Conservation (phyloP, 306 rosid species). For the Acacia confusa region DNA sequence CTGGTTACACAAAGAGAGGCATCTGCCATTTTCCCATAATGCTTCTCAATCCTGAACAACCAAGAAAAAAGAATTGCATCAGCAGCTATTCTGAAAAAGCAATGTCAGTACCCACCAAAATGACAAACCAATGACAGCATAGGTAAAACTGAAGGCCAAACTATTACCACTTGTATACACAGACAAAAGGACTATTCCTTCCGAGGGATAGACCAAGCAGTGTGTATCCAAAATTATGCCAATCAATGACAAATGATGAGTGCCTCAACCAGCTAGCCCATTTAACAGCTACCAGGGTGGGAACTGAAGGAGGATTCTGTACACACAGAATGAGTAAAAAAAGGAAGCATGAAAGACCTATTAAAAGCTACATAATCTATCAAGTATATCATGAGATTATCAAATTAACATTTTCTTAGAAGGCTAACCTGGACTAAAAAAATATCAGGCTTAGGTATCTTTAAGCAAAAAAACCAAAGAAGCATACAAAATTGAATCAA, state of each 20-base stretch:
- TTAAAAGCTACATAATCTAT: conserved; percentile 7
- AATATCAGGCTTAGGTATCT: conserved; percentile 77
- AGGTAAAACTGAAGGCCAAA: conserved; percentile 33
- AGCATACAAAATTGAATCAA: conserved; percentile 69
- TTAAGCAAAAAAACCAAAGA: conserved; percentile 86
- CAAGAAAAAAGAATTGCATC: conserved; percentile 22
- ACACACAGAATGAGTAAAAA: conserved; percentile 32
- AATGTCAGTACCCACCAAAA: conserved; percentile 11
- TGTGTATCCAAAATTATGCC: conserved; percentile 99
- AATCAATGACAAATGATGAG: conserved; percentile 83
- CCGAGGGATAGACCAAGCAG: conserved; percentile 81
- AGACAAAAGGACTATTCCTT: conserved; percentile 80
- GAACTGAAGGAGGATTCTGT: conserved; percentile 99
- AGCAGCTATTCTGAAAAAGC: conserved; percentile 32
- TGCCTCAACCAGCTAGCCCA: conserved; percentile 85
- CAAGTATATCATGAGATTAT: conserved; percentile 4
- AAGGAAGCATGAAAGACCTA: conserved; percentile 13
- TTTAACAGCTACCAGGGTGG: conserved; percentile 86
- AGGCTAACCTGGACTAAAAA: conserved; percentile 81
- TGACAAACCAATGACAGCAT: conserved; percentile 13
- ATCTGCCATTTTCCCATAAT: conserved; percentile 87
- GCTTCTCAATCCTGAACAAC: conserved; percentile 74
- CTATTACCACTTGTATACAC: conserved; percentile 74
- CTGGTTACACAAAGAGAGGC: conserved; percentile 88
- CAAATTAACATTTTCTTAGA: neutral